phyloP scores from a whole-genome alignment of 78 protist genomes.

The Isochrysis galbana region DNA sequence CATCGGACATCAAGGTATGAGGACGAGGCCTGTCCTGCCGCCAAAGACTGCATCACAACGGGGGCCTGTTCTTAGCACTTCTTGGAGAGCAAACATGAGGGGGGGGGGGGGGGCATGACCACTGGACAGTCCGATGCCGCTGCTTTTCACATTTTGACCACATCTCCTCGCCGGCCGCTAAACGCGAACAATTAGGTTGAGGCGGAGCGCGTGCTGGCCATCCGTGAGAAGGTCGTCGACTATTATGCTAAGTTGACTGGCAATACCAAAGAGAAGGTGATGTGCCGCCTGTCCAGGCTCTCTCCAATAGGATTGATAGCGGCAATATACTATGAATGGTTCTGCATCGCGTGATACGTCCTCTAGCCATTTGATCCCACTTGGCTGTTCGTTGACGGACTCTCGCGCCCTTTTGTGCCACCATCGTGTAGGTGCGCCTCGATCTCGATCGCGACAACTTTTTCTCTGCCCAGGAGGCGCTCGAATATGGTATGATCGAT shows the following conservation, averaged over 20 bases:
- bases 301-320: no score
- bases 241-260: slow-evolving; percentile 16
- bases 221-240: neutral
- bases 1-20: neutral
- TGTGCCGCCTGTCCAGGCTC: neutral
- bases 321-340: no score
- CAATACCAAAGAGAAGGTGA: neutral
- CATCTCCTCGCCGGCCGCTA: neutral
- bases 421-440: neutral
- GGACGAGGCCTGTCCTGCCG: no score
- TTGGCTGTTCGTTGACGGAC: neutral
- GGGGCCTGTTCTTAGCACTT: no score
- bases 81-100: no score
- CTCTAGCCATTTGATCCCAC: neutral
- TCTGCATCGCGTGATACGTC: neutral
- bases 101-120: no score
- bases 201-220: neutral
- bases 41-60: no score
- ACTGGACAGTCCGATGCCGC: no score
- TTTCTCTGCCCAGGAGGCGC: slow-evolving; percentile 30
- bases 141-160: neutral
- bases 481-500: slow-evolving; percentile 45
- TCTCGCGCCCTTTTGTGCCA: neutral
- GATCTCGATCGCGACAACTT: slow-evolving; percentile 49
- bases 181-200: neutral